A percentile compares a stretch with the other conserved stretches of the same genome.
phyloP scores from a whole-genome alignment of 805 yeast genomes.

The Danielia reshetovae region DNA sequence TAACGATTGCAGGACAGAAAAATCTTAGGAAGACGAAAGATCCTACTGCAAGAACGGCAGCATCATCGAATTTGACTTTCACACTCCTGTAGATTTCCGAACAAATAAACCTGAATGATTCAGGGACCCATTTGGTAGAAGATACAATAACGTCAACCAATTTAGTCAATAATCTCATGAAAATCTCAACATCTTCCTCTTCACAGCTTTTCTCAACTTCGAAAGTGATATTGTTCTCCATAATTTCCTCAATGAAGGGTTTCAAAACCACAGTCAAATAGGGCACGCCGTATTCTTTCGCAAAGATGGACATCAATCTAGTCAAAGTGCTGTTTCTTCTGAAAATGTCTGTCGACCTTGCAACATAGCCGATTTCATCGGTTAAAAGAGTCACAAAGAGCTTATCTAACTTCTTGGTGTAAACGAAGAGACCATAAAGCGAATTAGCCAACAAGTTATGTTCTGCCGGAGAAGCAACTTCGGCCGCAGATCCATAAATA shows the following conservation, averaged over 20 bases:
- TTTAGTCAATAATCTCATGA: constrained; percentile 52
- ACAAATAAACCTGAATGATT: constrained; percentile 69
- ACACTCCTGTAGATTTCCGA: constrained; percentile 58
- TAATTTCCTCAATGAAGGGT: constrained; percentile 54
- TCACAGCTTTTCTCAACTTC: constrained; percentile 58
- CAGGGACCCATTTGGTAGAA: constrained; percentile 60
- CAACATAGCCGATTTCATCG: constrained; percentile 58
- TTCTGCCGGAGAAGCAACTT: constrained; percentile 62
- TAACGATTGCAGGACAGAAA: constrained; percentile 84
- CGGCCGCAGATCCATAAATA: constrained; percentile 50
- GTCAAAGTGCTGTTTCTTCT: constrained; percentile 83
- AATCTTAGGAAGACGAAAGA: constrained; percentile 80
- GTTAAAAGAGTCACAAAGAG: constrained; percentile 53
- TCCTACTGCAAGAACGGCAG: constrained; percentile 66
- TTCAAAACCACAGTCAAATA: constrained; percentile 52
- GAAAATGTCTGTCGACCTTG: constrained; percentile 66
- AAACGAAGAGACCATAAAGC: constrained; percentile 50
- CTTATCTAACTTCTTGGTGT: constrained; percentile 32
- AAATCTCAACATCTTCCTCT: constrained; percentile 37
- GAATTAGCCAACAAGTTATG: constrained; percentile 70
- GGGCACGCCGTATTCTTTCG: constrained; percentile 59
- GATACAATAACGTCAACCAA: constrained; percentile 56
- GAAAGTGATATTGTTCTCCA: constrained; percentile 46
- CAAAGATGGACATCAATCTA: constrained; percentile 65
- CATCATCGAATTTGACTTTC: constrained; percentile 56